Conservation (phyloP, 495 filamentous ascomycete species). For the Filosporella fistucella region DNA sequence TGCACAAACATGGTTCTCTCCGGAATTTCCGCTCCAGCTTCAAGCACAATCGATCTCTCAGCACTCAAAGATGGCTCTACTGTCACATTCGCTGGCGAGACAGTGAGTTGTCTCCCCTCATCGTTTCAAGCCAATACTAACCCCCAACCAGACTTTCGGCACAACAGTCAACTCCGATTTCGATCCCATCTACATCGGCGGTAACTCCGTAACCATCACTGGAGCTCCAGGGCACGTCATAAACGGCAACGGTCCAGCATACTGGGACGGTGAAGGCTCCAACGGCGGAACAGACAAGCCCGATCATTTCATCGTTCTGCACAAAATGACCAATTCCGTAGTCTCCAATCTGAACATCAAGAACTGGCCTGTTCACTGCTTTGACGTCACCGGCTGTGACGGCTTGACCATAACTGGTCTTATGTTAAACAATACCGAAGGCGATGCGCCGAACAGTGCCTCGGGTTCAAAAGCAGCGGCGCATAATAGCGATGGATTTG, state of each 20-base stretch:
- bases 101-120: slow-evolving; percentile 29
- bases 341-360: slow-evolving; percentile 37
- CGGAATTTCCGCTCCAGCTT: slow-evolving; percentile 39
- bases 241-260: slow-evolving; percentile 39
- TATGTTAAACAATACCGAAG: slow-evolving; percentile 58
- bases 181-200: slow-evolving; percentile 40
- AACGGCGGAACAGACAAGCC: slow-evolving; percentile 49
- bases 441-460: slow-evolving; percentile 37
- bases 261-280: slow-evolving; percentile 48
- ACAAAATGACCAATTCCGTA: slow-evolving; percentile 29
- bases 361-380: slow-evolving; percentile 59
- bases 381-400: slow-evolving; percentile 48
- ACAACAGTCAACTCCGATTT: slow-evolving; percentile 39
- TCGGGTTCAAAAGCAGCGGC: slow-evolving; percentile 32
- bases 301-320: slow-evolving; percentile 41
- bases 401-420: slow-evolving; percentile 44
- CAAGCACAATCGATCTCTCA: slow-evolving; percentile 39
- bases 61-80: slow-evolving; percentile 36
- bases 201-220: slow-evolving; percentile 39
- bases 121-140: neutral
- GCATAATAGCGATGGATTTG: slow-evolving; percentile 66
- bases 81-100: slow-evolving; percentile 44
- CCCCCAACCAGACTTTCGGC: slow-evolving; percentile 28
- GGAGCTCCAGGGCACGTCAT: slow-evolving; percentile 39
- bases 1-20: slow-evolving; percentile 37